phyloP scores from a whole-genome alignment of 192 early-diverging fungal genomes.

The Coemansia nantahalensis region DNA sequence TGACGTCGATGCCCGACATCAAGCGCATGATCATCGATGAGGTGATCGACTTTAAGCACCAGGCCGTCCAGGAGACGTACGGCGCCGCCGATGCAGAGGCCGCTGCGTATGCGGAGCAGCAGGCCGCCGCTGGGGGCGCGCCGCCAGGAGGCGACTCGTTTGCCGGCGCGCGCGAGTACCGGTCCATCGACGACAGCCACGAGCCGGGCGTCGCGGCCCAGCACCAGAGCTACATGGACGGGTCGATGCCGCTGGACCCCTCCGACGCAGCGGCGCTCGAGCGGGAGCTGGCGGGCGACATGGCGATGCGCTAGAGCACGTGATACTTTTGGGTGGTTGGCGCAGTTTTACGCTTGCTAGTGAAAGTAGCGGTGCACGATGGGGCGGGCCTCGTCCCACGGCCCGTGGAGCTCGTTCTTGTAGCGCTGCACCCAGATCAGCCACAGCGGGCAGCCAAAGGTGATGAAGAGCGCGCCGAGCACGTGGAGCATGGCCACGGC shows the following conservation, averaged over 20 bases:
- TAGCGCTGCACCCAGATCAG: slow-evolving; percentile 91
- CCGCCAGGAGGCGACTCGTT: slow-evolving; percentile 23
- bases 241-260: slow-evolving; percentile 11
- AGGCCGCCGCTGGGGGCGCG: slow-evolving; percentile 5
- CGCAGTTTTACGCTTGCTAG: too few species aligned
- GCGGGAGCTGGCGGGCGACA: slow-evolving; percentile 44
- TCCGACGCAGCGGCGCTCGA: slow-evolving; percentile 39
- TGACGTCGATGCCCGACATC: slow-evolving; percentile 38
- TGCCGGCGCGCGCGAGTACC: slow-evolving; percentile 44
- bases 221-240: slow-evolving; percentile 24
- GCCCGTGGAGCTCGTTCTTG: slow-evolving; percentile 97
- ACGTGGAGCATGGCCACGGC: slow-evolving; percentile 68
- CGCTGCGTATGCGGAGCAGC: slow-evolving; percentile 21
- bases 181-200: slow-evolving; percentile 30
- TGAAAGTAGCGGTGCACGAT: slow-evolving; percentile 59
- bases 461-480: slow-evolving; percentile 71
- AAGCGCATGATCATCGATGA: slow-evolving; percentile 78
- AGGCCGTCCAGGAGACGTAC: slow-evolving; percentile 45
- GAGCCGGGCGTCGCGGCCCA: slow-evolving; percentile 46
- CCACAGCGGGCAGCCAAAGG: slow-evolving; percentile 86
- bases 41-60: slow-evolving; percentile 72
- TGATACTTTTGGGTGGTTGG: too few species aligned
- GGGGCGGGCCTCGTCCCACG: slow-evolving; percentile 94
- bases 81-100: slow-evolving; percentile 38
- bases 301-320: slow-evolving; percentile 29